phyloP scores from a whole-genome alignment of 345 rosid species.

The Raphanus sativus region DNA sequence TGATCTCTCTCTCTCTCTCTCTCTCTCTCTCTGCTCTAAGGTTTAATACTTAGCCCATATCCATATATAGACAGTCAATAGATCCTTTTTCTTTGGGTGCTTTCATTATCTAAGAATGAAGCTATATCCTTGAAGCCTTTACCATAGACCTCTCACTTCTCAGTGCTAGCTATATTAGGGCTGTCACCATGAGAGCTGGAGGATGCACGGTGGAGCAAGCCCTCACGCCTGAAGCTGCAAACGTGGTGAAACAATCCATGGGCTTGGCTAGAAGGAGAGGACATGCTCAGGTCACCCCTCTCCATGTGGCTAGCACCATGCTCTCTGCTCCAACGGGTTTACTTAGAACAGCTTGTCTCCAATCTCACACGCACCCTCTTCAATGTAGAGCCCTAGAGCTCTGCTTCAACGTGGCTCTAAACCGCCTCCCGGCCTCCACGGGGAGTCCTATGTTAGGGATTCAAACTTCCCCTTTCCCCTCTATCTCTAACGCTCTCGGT shows the following conservation, averaged over 20 bases:
- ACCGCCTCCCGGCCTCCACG: slow-evolving; percentile 88
- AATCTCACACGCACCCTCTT: slow-evolving; percentile 91
- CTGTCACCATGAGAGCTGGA: slow-evolving; percentile 73
- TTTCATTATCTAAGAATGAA: slow-evolving; percentile 22
- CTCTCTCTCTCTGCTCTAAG: slow-evolving; percentile 21
- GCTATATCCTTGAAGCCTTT: slow-evolving; percentile 32
- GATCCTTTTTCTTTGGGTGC: slow-evolving; percentile 18
- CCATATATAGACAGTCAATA: neutral
- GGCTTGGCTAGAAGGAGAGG: slow-evolving; percentile 79
- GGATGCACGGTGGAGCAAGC: slow-evolving; percentile 84
- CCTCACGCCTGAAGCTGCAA: slow-evolving; percentile 73
- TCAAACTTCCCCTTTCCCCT: slow-evolving; percentile 60
- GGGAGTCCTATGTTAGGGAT: slow-evolving; percentile 59
- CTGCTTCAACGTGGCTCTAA: slow-evolving; percentile 94
- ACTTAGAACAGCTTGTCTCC: slow-evolving; percentile 85
- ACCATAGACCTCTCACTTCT: slow-evolving; percentile 8
- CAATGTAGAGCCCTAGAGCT: slow-evolving; percentile 96
- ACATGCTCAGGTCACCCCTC: slow-evolving; percentile 97
- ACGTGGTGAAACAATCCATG: slow-evolving; percentile 73
- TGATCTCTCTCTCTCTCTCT: slow-evolving; percentile 18
- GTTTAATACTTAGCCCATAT: slow-evolving; percentile 18
- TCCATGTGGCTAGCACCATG: slow-evolving; percentile 93
- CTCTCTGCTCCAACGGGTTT: slow-evolving; percentile 70
- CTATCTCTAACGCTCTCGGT: slow-evolving; percentile 87
- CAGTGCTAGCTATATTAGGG: slow-evolving; percentile 20